Percentiles rank a stretch among this genome's conserved stretches.
phyloP scores from a whole-genome alignment of 2,329 filamentous ascomycete species.

The Calonectria naviculata region DNA sequence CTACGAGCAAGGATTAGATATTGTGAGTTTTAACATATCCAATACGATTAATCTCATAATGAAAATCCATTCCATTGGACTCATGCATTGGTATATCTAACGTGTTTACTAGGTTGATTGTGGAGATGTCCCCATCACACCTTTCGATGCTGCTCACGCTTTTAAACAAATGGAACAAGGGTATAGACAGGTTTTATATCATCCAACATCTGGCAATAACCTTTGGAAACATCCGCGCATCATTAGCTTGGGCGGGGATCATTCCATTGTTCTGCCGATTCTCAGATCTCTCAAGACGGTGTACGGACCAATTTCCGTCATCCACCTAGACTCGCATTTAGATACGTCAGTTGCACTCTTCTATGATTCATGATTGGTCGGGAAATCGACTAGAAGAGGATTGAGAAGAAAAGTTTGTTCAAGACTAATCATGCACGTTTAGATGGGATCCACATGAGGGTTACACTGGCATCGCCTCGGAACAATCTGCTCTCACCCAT shows the following conservation, averaged over 20 bases:
- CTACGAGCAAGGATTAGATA: neutral
- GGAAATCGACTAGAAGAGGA: too few relatives aligned
- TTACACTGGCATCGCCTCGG: neutral
- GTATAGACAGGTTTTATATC: neutral
- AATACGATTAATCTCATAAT: neutral
- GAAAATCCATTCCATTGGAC: neutral
- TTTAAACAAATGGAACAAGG: constrained; percentile 21
- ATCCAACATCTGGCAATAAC: neutral
- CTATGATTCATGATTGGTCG: fast-evolving
- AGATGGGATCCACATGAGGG: neutral
- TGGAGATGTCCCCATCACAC: constrained; percentile 14
- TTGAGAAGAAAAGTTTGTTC: neutral
- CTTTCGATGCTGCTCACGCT: constrained; percentile 11
- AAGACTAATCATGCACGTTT: neutral
- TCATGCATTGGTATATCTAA: neutral
- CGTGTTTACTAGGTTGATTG: constrained; percentile 6
- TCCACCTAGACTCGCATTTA: constrained; percentile 14
- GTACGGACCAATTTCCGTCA: constrained; percentile 8
- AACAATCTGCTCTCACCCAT: neutral
- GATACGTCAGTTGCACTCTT: neutral
- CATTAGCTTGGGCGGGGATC: constrained; percentile 8
- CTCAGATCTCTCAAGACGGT: constrained; percentile 1
- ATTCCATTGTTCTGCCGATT: constrained; percentile 6
- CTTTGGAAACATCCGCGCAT: constrained; percentile 9
- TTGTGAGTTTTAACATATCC: neutral